A percentile compares a stretch with the other conserved stretches of the same genome.
These are phyloP conservation scores for Gentiana straminea DNA, from an alignment of 257 asterid genomes.

Conservation along the genomic window DNA sequence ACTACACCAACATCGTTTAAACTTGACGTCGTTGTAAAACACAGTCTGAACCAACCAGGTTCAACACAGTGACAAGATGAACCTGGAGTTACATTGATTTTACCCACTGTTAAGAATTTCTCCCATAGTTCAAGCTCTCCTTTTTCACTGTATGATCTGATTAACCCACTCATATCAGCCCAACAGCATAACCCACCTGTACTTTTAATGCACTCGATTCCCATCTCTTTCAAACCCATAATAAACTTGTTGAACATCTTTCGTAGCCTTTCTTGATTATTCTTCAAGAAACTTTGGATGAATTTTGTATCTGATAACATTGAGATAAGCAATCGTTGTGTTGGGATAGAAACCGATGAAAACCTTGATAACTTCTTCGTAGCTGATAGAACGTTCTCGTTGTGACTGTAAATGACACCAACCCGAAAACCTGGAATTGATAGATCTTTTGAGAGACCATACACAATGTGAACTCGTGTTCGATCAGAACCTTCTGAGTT, in stretches of 20 bases:
- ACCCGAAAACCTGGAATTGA: constrained; percentile 39
- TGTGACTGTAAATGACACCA: constrained; percentile 32
- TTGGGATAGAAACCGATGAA: constrained; percentile 42
- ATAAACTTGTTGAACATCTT: constrained; percentile 31
- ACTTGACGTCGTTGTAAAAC: constrained; percentile 28
- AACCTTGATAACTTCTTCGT: constrained; percentile 44
- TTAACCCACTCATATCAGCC: constrained; percentile 55
- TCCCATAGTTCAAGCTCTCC: constrained; percentile 62
- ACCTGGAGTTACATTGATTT: constrained; percentile 42
- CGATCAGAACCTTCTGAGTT: constrained; percentile 32
- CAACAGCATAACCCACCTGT: constrained; percentile 46
- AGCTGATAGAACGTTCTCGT: constrained; percentile 33
- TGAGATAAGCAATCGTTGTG: constrained; percentile 32
- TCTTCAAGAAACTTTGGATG: constrained; percentile 19
- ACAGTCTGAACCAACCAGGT: constrained; percentile 58
- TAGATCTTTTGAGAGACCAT: constrained; percentile 40
- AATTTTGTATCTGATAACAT: constrained; percentile 42
- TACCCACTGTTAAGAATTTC: constrained; percentile 31
- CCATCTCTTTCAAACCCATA: constrained; percentile 34
- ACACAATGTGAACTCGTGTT: constrained; percentile 44
- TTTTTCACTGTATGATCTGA: constrained; percentile 42
- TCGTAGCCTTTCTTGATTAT: constrained; percentile 31
- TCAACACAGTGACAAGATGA: constrained; percentile 57
- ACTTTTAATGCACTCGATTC: constrained; percentile 33
- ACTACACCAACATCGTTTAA: constrained; percentile 34